Base-by-base conservation (phyloP, 2,329 filamentous ascomycete genomes). In the Ophiostoma quercus region DNA sequence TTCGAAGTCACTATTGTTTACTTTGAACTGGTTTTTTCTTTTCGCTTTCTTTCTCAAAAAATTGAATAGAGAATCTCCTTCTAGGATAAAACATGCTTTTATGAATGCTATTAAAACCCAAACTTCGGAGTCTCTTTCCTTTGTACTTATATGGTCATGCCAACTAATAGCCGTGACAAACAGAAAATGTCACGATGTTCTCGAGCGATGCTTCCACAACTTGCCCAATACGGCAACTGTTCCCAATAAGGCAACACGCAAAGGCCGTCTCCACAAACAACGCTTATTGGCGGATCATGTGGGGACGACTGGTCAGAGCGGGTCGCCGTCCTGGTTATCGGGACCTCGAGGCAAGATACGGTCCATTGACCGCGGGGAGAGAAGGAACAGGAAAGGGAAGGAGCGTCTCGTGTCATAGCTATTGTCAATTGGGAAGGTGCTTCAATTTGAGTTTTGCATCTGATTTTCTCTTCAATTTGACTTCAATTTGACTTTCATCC, bases 161-260 rank as follows among this genome's bases (percentile, higher is more conserved):
- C 34, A 34, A 34, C 34, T 34, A 34, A 34, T 34, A 34, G 34
- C 34, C 14, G 39, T 14, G 12, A 41, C 12, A 41, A 41, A 41
- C 11, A 12, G 1, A 41, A 41, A 41, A 41, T 4, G 12, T 62
- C 57, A 39, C 62, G 62, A 65, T 37, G 60, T 41, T 22, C n/a
- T 22, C 51, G 51, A 22, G 34, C 14, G 51, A 57, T 63, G 29
- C 60, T 41, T 39, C 2, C 32, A 7, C 7, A 8, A 39, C 19
- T 39, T 65, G 9, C 69, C 66, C 43, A 68, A 70, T 57, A 41
- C 19, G 69, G 69, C 57, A 70, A 70, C 63, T 70, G 66, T 70
- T 29, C 69, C 69, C 66, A 70, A 70, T 57, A 37, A 41, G 69
- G 69, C 66, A 70, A 68, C 66, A 54, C 51, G 37, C 19, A 8